These are phyloP conservation scores for Endothia cerciana DNA, from an alignment of 2,329 filamentous ascomycete genomes.

Conservation along the genomic window DNA sequence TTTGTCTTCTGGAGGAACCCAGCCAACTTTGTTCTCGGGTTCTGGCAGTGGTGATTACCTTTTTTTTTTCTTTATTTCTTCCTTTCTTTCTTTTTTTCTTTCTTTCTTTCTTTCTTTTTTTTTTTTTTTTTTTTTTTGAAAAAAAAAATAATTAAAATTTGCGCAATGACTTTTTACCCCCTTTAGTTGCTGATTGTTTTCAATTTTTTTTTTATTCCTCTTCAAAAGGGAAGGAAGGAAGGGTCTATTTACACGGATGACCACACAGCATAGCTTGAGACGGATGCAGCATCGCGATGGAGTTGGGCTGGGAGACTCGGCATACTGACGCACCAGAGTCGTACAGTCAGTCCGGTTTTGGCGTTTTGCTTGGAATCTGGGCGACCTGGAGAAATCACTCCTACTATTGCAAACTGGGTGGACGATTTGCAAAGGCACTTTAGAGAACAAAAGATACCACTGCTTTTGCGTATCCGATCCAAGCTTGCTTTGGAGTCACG, in stretches of 20 bases:
- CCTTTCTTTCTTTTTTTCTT: too few relatives aligned
- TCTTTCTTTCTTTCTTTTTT: too few relatives aligned
- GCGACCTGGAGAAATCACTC: neutral
- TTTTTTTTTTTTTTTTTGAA: too few relatives aligned
- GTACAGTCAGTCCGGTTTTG: neutral
- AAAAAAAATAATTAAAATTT: too few relatives aligned
- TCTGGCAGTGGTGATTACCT: neutral
- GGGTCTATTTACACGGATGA: neutral
- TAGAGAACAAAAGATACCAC: neutral
- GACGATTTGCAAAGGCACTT: neutral
- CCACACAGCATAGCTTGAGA: neutral
- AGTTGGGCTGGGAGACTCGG: neutral
- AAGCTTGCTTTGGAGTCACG: neutral
- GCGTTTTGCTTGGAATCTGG: neutral
- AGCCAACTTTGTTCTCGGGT: neutral
- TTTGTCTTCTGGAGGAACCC: neutral
- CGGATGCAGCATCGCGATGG: neutral
- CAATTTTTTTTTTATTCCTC: neutral
- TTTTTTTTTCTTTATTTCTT: too few relatives aligned
- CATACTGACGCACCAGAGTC: neutral
- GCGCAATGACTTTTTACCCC: neutral
- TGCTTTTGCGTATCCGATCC: neutral
- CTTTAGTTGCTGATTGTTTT: neutral
- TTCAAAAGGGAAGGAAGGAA: too few relatives aligned
- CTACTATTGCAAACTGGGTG: neutral